Conservation (phyloP, 306 rosid genomes). For the Notholithocarpus densiflorus region DNA sequence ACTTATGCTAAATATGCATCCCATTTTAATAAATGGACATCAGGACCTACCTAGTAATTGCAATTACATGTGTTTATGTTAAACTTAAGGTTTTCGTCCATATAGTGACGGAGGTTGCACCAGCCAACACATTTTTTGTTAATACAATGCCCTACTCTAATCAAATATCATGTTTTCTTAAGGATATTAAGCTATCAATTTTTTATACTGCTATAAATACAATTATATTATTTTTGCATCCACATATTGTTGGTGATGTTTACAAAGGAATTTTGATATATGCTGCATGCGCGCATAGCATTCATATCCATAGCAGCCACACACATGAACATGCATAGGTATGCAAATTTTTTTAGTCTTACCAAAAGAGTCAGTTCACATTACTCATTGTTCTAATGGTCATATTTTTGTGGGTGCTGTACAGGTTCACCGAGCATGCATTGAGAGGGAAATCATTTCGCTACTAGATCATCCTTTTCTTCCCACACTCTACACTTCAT, state of each 20-base stretch:
- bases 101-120: neutral
- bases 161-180: no score
- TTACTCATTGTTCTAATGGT: neutral
- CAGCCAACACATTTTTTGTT: neutral
- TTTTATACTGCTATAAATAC: no score
- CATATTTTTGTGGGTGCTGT: slow-evolving; percentile 24
- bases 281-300: neutral
- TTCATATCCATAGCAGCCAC: no score
- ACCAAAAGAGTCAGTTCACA: neutral
- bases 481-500: slow-evolving; percentile 87
- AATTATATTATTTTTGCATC: neutral
- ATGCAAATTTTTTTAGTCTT: neutral
- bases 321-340: neutral
- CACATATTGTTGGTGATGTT: neutral
- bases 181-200: no score
- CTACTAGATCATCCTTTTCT: slow-evolving; percentile 94
- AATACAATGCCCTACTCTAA: neutral
- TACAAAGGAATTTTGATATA: neutral
- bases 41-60: neutral
- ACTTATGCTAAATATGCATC: neutral
- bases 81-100: neutral
- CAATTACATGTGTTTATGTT: neutral
- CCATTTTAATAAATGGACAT: neutral
- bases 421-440: slow-evolving; percentile 96
- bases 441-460: slow-evolving; percentile 86